Base-by-base conservation (phyloP, 129 eudicot species). In the Chrysanthemum seticuspe region DNA sequence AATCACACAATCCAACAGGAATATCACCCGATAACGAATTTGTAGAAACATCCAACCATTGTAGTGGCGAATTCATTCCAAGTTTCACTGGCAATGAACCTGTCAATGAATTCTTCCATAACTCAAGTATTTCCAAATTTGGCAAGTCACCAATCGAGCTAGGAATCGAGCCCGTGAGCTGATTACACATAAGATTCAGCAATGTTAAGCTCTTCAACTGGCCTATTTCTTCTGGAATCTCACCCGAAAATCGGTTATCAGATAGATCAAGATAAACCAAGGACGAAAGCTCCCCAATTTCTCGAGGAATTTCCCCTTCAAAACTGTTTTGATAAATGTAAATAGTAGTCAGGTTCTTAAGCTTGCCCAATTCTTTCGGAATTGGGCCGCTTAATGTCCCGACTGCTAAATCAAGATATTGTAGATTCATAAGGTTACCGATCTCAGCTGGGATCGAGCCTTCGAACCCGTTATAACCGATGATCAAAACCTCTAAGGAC, bases 21-120 rank as follows among this genome's bases (percentile, higher is more conserved):
- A 93, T 85, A 45, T 86, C 83, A 40, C 98, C 96, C 10, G 92
- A 76, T n/a, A 93, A 70, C 10, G 76, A 80, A 65, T 93, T 93
- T 5, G 96, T 80, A 31, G 97, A 93, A 40, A 84, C 96, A 68
- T 93, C 98, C 6, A 93, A 31, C 95, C 95, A 87, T 64, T 78
- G 81, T 53, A 93, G 74, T 0, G 95, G 92, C 18, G 97, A 87
- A 57, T 81, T 76, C 70, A 44, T 79, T 13, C 98, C 98, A 65
- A 93, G 89, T 54, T 83, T 84, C 27, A 18, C 23, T 0, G 98
- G 98, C 74, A 93, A 73, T 18, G 86, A 74, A 64, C 98, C 97
- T 19, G 76, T 84, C 18, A 93, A 76, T 13, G 88, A 82, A 55
- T 93, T 93, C 68, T 87, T 73, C 96, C 96, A 93, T 19, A 93